Evolutionary conservation across 192 early-diverging fungal species (phyloP).

Genomic region (Haplosporangium gracile): DNA sequence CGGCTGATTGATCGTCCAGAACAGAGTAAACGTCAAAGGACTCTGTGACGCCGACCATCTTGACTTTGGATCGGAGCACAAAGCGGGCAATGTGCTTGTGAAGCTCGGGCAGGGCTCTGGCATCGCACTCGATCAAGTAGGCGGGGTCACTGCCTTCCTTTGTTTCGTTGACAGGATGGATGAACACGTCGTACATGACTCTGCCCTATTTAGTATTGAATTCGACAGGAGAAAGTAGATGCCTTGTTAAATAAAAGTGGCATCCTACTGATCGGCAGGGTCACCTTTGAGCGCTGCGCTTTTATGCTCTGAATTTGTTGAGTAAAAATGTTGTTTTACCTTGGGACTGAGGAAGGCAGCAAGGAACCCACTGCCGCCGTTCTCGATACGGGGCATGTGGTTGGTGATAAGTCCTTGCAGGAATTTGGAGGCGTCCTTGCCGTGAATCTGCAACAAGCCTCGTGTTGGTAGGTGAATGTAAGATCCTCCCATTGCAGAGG

Average conservation of each 20-base stretch:
- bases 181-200: constrained; percentile 89
- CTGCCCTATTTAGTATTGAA: constrained; percentile 72
- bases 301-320: background rate
- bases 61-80: constrained; percentile 82
- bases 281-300: background rate
- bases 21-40: constrained; percentile 78
- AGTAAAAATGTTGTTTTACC: constrained; percentile 49
- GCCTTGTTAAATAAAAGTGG: background rate
- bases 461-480: constrained; percentile 71
- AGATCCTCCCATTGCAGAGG: background rate
- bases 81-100: constrained; percentile 81
- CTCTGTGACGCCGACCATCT: constrained; percentile 73
- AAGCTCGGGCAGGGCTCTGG: constrained; percentile 63
- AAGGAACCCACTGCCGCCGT: constrained; percentile 82
- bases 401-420: constrained; percentile 94
- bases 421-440: constrained; percentile 84
- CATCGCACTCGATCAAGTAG: constrained; percentile 85
- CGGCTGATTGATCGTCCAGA: constrained; percentile 72
- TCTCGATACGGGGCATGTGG: constrained; percentile 79
- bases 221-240: background rate
- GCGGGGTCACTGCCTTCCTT: constrained; percentile 73
- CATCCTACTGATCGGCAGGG: background rate
- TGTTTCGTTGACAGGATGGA: constrained; percentile 79
- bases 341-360: constrained; percentile 87
- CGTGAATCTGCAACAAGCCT: constrained; percentile 74